These are phyloP conservation scores for Albugo candida DNA, from an alignment of 352 stramenopile genomes.

Conservation along the genomic window DNA sequence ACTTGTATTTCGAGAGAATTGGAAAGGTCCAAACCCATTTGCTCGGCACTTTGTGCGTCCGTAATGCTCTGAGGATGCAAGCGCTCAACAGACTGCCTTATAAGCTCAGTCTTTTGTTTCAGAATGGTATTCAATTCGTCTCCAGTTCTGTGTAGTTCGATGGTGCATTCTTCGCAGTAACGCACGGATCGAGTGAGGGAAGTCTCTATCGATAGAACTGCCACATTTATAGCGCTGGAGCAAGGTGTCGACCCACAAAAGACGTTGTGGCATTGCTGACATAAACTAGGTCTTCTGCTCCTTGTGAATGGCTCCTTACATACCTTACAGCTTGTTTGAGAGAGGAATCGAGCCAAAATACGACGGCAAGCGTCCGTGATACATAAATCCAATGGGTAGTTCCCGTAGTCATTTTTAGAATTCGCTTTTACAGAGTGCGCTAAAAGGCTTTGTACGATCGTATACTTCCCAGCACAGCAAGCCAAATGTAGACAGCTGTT, in stretches of 20 bases:
- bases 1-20: too few species aligned
- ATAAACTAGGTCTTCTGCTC: conserved; percentile 44
- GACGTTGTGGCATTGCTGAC: conserved; percentile 60
- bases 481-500: conserved; percentile 60
- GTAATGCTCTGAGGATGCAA: conserved; percentile 2
- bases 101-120: conserved; percentile 36
- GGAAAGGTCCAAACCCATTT: too few species aligned
- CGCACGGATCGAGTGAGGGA: conserved; percentile 13
- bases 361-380: conserved; percentile 37
- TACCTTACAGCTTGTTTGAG: conserved; percentile 39
- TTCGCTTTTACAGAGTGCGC: conserved; percentile 35
- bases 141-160: conserved; percentile 45
- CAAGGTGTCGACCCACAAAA: conserved; percentile 65
- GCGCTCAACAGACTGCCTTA: conserved; percentile 19
- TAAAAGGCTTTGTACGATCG: conserved; percentile 51
- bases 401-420: conserved; percentile 52
- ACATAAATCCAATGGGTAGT: conserved; percentile 44
- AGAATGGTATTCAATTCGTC: conserved; percentile 39
- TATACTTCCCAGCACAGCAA: conserved; percentile 37
- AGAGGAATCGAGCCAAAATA: conserved; percentile 37
- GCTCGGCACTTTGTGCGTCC: too few species aligned
- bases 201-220: background rate
- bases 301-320: conserved; percentile 57
- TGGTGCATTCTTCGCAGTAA: conserved; percentile 58
- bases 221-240: conserved; percentile 22